These are phyloP conservation scores for Botrytis medusae DNA, from an alignment of 2,329 filamentous ascomycete species.

Conservation along the genomic window DNA sequence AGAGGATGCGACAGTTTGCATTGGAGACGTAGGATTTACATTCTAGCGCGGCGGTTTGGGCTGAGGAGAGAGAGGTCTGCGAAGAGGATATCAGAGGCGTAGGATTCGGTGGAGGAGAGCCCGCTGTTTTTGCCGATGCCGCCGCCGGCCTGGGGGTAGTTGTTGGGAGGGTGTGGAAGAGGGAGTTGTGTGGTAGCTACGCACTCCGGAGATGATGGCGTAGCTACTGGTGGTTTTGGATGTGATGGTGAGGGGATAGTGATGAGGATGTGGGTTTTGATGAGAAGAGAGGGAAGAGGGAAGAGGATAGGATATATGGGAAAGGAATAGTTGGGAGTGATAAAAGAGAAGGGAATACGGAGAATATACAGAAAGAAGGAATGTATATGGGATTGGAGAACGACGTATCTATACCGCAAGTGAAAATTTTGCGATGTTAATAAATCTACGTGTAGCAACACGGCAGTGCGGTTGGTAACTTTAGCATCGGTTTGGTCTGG, in stretches of 20 bases:
- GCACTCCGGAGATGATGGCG: background rate
- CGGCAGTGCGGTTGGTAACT: background rate
- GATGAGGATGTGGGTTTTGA: background rate
- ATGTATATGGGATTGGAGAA: background rate
- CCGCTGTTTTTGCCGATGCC: background rate
- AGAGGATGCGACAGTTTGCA: conserved; percentile 31
- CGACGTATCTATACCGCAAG: background rate
- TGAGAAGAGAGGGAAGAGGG: too few relatives aligned
- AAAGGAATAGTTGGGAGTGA: background rate
- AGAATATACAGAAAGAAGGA: background rate
- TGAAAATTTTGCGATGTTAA: background rate
- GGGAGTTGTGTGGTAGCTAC: background rate
- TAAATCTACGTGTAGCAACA: background rate
- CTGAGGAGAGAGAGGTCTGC: conserved; percentile 31
- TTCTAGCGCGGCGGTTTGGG: conserved; percentile 29
- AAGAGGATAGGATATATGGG: background rate
- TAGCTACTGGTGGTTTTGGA: background rate
- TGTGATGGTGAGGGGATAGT: background rate
- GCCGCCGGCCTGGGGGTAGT: background rate
- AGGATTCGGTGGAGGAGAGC: background rate
- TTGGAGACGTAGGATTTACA: conserved; percentile 34
- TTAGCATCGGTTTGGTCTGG: background rate
- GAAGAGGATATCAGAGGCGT: conserved; percentile 30
- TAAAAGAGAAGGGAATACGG: background rate
- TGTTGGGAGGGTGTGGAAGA: background rate